Percentiles rank a stretch among this genome's conserved stretches.
Conservation (phyloP, 805 yeast species). For the Hanseniaspora clermontiae region DNA sequence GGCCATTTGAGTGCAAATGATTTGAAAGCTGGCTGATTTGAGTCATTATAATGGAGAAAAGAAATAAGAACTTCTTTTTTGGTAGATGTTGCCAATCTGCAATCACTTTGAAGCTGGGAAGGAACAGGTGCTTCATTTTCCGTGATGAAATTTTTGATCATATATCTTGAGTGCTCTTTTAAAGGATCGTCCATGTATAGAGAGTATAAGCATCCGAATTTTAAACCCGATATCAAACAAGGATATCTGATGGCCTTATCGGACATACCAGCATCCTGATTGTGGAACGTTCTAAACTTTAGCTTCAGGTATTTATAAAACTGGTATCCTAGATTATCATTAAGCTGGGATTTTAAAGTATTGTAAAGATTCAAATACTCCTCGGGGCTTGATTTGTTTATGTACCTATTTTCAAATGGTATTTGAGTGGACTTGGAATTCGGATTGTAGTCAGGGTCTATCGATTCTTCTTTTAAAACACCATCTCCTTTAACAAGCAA, state of each 20-base stretch:
- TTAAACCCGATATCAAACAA: conserved; percentile 1
- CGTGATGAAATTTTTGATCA: not conserved
- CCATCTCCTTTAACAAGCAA: not conserved
- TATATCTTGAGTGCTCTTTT: conserved; percentile 5
- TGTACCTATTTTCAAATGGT: conserved; percentile 1
- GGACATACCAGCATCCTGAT: too few species aligned
- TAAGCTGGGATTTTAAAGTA: not conserved
- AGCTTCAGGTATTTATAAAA: conserved; percentile 8
- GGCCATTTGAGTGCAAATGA: conserved; percentile 11
- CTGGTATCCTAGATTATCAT: not conserved
- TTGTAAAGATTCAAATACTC: not conserved
- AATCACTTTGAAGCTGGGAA: conserved; percentile 10
- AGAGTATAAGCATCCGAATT: conserved; percentile 6
- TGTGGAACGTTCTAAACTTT: not conserved
- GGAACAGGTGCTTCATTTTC: not conserved
- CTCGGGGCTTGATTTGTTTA: not conserved
- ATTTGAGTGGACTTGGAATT: not conserved
- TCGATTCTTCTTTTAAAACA: not conserved
- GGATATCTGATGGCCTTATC: not conserved
- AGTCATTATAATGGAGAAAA: not conserved
- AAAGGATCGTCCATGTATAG: conserved; percentile 10
- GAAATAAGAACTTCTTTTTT: conserved; percentile 4
- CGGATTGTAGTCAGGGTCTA: not conserved
- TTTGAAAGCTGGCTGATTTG: not conserved
- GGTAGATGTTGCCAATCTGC: conserved; percentile 8